phyloP scores from a whole-genome alignment of 129 eudicot species.

The Oenanthe sinensis region DNA sequence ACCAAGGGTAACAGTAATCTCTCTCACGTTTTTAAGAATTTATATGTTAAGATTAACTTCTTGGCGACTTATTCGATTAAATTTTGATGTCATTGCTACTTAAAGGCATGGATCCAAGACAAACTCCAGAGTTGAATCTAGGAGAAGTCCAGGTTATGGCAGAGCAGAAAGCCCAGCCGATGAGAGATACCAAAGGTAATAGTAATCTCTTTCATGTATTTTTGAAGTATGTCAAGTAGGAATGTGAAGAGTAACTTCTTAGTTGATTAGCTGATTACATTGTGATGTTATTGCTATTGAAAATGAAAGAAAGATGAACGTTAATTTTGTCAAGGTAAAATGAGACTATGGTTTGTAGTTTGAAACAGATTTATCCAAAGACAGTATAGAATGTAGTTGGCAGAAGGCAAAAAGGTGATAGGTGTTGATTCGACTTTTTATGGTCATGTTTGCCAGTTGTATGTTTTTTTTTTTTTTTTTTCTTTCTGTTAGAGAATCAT shows the following conservation, averaged over 20 bases:
- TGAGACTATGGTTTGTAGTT: background rate
- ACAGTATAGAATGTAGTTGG: background rate
- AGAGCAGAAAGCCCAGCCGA: slow-evolving; percentile 8
- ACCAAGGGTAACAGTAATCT: slow-evolving; percentile 1
- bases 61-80: background rate
- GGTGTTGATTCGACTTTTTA: background rate
- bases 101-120: slow-evolving; percentile 37
- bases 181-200: slow-evolving; percentile 11
- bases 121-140: slow-evolving; percentile 17
- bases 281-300: background rate
- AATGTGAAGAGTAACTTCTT: background rate
- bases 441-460: background rate
- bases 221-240: background rate
- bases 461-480: background rate
- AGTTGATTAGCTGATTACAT: background rate
- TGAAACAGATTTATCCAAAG: background rate
- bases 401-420: background rate
- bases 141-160: slow-evolving; percentile 22
- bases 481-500: background rate
- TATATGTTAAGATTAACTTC: background rate
- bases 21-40: background rate
- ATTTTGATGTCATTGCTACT: background rate
- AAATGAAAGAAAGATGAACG: background rate
- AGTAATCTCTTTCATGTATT: background rate
- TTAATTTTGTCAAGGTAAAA: background rate